Evolutionary conservation across 805 yeast species (phyloP).

Genomic region (Yarrowia divulgata): DNA sequence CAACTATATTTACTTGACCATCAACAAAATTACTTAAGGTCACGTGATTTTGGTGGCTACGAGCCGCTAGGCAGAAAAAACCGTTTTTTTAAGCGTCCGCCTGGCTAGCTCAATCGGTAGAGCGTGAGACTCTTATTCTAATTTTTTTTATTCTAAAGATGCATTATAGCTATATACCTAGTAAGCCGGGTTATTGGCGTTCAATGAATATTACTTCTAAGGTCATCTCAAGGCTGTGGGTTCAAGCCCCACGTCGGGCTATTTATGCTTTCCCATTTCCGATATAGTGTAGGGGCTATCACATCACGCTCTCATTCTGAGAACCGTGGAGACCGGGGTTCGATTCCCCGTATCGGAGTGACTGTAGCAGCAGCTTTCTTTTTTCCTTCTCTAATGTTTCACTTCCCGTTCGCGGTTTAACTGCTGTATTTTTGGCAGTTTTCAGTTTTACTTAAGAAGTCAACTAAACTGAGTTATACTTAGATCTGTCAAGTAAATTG

Average conservation of each 20-base stretch:
- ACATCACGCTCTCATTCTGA: conserved; percentile 36
- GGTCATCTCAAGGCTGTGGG: conserved; percentile 22
- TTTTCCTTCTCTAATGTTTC: background rate
- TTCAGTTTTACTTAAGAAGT: too few species aligned
- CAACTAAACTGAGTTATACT: too few species aligned
- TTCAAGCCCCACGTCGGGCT: conserved; percentile 34
- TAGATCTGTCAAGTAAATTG: too few species aligned
- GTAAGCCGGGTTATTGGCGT: too few species aligned
- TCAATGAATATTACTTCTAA: too few species aligned
- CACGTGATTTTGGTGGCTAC: conserved; percentile 25
- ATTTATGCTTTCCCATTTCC: conserved; percentile 13
- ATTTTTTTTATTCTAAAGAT: too few species aligned
- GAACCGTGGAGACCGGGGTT: conserved; percentile 40
- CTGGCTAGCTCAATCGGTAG: conserved; percentile 24
- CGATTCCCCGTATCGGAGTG: conserved; percentile 39
- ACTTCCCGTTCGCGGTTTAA: too few species aligned
- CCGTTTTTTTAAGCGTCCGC: background rate
- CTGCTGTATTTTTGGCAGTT: background rate
- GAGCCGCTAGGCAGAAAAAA: background rate
- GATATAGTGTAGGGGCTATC: conserved; percentile 37
- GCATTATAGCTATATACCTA: too few species aligned
- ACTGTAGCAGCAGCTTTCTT: too few species aligned
- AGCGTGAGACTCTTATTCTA: conserved; percentile 11
- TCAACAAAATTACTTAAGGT: background rate
- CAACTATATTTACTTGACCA: background rate